Conservation (phyloP, 2,329 filamentous ascomycete genomes). For the Lithohypha guttulata region DNA sequence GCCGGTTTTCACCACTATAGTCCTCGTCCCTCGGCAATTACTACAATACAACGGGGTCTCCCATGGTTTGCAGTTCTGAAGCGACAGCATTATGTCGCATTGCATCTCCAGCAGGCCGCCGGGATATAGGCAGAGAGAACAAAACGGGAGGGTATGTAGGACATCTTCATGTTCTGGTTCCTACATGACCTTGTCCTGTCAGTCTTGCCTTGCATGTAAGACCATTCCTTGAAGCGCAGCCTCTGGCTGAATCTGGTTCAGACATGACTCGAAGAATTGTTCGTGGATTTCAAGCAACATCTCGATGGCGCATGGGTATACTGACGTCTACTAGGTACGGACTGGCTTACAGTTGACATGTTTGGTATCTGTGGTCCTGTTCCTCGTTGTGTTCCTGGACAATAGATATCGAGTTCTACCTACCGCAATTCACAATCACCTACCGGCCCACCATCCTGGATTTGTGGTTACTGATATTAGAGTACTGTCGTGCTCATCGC, state of each 20-base stretch:
- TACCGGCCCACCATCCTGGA: constrained; percentile 75
- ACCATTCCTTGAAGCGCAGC: not conserved
- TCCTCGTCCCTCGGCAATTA: no score
- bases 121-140: no score
- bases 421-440: constrained; percentile 71
- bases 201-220: constrained; percentile 9
- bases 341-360: constrained; percentile 66
- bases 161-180: no score
- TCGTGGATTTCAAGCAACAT: no score
- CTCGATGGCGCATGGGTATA: not conserved
- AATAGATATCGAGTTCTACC: constrained; percentile 80
- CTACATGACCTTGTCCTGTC: no score
- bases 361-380: constrained; percentile 53
- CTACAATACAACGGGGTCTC: no score
- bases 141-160: no score
- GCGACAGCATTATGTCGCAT: no score
- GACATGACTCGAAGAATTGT: constrained; percentile 10
- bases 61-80: no score
- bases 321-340: constrained; percentile 34
- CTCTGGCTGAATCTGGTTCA: constrained; percentile 9
- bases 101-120: no score
- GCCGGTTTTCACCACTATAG: no score
- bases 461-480: constrained; percentile 78
- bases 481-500: constrained; percentile 60
- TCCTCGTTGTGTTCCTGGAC: constrained; percentile 73